Percentiles rank a stretch among this genome's conserved stretches.
Evolutionary conservation across 805 yeast genomes (phyloP).

Genomic region (Saccharomycodes ludwigii): DNA sequence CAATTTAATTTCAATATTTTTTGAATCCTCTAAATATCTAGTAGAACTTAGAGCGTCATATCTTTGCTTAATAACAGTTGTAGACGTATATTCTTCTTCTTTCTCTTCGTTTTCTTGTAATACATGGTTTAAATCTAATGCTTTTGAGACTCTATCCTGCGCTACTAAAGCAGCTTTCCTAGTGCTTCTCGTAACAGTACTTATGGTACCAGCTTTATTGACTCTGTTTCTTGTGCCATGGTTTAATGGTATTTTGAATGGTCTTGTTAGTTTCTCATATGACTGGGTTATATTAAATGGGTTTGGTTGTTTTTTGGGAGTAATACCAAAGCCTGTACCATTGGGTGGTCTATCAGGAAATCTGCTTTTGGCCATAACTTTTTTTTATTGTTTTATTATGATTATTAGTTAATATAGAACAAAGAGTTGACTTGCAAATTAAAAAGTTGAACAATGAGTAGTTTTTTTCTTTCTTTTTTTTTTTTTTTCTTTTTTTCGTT

Average conservation of each 20-base stretch:
- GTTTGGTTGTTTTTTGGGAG: conserved; percentile 42
- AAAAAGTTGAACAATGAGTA: conserved; percentile 2
- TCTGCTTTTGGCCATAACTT: conserved; percentile 24
- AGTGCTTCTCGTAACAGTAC: conserved; percentile 2
- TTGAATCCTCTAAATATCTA: conserved; percentile 31
- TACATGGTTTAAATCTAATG: conserved; percentile 10
- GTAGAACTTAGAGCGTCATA: conserved; percentile 53
- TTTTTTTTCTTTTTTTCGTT: not conserved
- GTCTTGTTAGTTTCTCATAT: conserved; percentile 40
- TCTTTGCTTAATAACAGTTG: conserved; percentile 21
- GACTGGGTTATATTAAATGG: conserved; percentile 45
- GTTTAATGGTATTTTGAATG: conserved; percentile 56
- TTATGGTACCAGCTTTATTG: not conserved
- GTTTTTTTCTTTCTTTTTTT: not conserved
- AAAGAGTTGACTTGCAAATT: not conserved
- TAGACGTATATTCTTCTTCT: not conserved
- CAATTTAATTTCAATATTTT: conserved; percentile 28
- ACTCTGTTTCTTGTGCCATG: not conserved
- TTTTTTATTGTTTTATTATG: not conserved
- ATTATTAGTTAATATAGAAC: not conserved
- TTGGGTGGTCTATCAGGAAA: conserved; percentile 32
- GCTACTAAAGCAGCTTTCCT: conserved; percentile 15
- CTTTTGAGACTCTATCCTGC: not conserved
- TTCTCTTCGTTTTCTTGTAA: conserved; percentile 6
- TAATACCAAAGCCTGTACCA: conserved; percentile 59